Evolutionary conservation across 2,329 filamentous ascomycete species (phyloP).

Genomic region (Pseudogymnoascus sp.): DNA sequence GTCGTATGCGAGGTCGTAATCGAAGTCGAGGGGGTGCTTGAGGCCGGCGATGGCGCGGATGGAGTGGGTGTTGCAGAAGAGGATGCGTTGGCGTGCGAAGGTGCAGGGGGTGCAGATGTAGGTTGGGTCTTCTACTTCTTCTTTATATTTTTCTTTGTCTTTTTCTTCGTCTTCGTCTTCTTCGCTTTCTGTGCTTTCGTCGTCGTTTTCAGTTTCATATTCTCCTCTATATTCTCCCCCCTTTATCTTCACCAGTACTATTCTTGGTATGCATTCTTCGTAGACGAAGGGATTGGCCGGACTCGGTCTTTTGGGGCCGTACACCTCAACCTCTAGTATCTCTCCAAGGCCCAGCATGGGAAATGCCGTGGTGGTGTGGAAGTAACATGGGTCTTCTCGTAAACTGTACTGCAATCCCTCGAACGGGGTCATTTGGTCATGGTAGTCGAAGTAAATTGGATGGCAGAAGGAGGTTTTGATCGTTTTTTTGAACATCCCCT

Average conservation of each 20-base stretch:
- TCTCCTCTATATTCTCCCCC: neutral
- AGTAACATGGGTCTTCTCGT: slow-evolving; percentile 16
- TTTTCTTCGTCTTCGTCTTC: slow-evolving; percentile 22
- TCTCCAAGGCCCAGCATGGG: slow-evolving; percentile 21
- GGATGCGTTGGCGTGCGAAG: slow-evolving; percentile 15
- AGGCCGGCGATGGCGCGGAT: slow-evolving; percentile 13
- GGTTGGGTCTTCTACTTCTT: slow-evolving; percentile 14
- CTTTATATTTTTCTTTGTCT: slow-evolving; percentile 12
- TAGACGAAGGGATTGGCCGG: neutral
- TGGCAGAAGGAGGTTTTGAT: slow-evolving; percentile 23
- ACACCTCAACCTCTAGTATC: neutral
- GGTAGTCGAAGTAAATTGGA: too few relatives aligned
- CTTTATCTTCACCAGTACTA: neutral
- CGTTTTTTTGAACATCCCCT: neutral
- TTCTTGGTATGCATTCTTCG: neutral
- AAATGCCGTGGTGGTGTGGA: slow-evolving; percentile 22
- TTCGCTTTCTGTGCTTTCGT: slow-evolving; percentile 14
- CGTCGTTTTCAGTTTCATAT: neutral
- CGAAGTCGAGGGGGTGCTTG: slow-evolving; percentile 13
- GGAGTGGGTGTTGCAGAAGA: slow-evolving; percentile 18
- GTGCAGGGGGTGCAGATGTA: slow-evolving; percentile 26
- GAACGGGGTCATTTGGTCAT: too few relatives aligned
- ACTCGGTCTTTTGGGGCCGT: neutral
- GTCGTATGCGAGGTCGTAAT: slow-evolving; percentile 9
- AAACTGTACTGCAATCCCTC: too few relatives aligned